Evolutionary conservation across 495 filamentous ascomycete species (phyloP).

Genomic region (Lindgomyces ingoldianus): DNA sequence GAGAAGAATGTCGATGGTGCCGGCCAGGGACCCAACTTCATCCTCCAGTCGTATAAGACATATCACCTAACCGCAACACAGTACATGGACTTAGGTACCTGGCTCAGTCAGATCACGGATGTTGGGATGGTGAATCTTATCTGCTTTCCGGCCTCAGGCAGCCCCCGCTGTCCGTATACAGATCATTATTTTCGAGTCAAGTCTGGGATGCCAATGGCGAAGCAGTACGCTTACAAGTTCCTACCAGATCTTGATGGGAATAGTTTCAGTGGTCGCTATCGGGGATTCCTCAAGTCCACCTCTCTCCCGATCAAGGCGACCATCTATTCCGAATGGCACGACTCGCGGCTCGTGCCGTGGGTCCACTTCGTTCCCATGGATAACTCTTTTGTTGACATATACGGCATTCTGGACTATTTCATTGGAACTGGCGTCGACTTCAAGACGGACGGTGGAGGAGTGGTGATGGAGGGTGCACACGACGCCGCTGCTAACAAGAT

Average conservation of each 20-base stretch:
- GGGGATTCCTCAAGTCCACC: conserved; percentile 40
- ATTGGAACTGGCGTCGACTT: conserved; percentile 49
- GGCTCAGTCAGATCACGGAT: conserved; percentile 40
- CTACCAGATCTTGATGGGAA: conserved; percentile 49
- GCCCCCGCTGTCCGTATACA: conserved; percentile 35
- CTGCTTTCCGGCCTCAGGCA: conserved; percentile 40
- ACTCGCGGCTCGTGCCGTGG: conserved; percentile 45
- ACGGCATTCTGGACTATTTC: conserved; percentile 79
- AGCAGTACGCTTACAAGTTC: conserved; percentile 45
- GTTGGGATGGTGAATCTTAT: conserved; percentile 41
- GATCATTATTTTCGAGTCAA: conserved; percentile 38
- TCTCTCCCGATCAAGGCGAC: conserved; percentile 48
- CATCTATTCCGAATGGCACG: conserved; percentile 48
- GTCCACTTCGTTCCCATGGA: conserved; percentile 73
- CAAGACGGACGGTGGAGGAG: conserved; percentile 5
- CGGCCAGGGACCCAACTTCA: conserved; percentile 41
- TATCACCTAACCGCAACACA: conserved; percentile 38
- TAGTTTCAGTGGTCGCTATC: conserved; percentile 45
- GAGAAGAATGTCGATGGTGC: conserved; percentile 24
- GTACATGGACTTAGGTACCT: conserved; percentile 37
- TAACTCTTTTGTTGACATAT: conserved; percentile 73
- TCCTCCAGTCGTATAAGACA: conserved; percentile 30
- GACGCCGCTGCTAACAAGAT: conserved; percentile 36
- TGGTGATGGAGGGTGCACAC: conserved; percentile 19
- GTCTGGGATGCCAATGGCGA: conserved; percentile 32